Conservation (phyloP, 306 rosid species). For the Dryas drummondii region DNA sequence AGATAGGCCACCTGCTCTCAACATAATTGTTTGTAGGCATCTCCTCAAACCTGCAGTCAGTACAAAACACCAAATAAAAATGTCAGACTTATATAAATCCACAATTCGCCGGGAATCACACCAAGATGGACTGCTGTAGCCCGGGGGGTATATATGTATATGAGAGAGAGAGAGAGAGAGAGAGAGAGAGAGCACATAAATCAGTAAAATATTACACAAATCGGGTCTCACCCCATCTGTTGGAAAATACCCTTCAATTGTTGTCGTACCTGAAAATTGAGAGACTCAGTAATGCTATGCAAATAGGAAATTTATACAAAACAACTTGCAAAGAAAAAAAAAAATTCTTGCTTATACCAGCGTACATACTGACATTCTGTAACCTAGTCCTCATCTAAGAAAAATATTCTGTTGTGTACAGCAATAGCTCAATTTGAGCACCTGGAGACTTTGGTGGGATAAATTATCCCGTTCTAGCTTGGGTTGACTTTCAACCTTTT, state of each 20-base stretch:
- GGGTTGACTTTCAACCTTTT: too few species aligned
- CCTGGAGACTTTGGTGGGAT: not conserved
- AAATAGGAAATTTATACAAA: not conserved
- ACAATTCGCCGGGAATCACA: not conserved
- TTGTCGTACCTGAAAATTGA: slow-evolving; percentile 62
- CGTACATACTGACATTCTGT: not conserved
- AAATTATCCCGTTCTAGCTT: not conserved
- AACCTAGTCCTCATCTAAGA: not conserved
- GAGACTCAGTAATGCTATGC: not conserved
- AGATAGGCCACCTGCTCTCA: slow-evolving; percentile 77
- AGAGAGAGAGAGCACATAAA: not conserved
- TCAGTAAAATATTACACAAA: slow-evolving; percentile 12
- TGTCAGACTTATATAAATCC: slow-evolving; percentile 14
- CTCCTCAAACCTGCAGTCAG: slow-evolving; percentile 83
- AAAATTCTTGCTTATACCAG: not conserved
- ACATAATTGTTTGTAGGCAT: slow-evolving; percentile 96
- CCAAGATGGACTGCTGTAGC: not conserved
- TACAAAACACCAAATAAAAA: slow-evolving; percentile 18
- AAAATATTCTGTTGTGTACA: not conserved
- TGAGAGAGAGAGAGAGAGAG: not conserved
- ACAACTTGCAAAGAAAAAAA: not conserved
- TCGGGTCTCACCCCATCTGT: slow-evolving; percentile 76
- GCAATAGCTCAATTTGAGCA: not conserved
- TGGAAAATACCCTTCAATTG: slow-evolving; percentile 79
- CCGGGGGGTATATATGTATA: not conserved